Percentiles rank a stretch among this genome's conserved stretches.
Conservation (phyloP, 768 basidiomycete genomes). For the Mycena venus region DNA sequence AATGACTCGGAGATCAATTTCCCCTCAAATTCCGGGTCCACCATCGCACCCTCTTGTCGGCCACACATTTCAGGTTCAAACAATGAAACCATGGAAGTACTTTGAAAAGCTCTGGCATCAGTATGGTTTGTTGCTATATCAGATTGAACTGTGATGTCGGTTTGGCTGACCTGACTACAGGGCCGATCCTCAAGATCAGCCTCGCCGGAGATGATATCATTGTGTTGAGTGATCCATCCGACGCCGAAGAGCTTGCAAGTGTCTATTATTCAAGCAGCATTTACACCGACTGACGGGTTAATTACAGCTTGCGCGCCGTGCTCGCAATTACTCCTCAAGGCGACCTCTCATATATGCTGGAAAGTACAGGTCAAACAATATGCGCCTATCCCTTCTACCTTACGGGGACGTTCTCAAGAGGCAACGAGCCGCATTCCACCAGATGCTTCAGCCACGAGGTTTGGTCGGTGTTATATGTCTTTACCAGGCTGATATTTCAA, state of each 20-base stretch:
- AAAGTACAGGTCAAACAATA: not conserved
- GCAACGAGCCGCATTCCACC: not conserved
- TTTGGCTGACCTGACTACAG: not conserved
- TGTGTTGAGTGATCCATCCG: not conserved
- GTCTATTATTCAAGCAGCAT: not conserved
- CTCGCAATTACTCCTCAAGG: conserved; percentile 3
- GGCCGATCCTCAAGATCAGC: not conserved
- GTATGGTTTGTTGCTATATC: not conserved
- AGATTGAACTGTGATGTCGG: not conserved
- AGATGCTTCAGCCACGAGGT: conserved; percentile 13
- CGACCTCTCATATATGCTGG: no score
- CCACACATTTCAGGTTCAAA: conserved; percentile 1
- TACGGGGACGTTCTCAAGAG: not conserved
- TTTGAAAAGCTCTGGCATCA: not conserved
- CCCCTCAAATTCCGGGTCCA: not conserved
- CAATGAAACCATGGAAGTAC: conserved; percentile 1
- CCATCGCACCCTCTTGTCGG: not conserved
- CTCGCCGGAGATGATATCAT: conserved; percentile 5
- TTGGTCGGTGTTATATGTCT: not conserved
- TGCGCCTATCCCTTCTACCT: not conserved
- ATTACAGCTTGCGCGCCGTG: not conserved
- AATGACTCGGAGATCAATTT: not conserved
- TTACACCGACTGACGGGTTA: not conserved
- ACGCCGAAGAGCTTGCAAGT: conserved; percentile 12
- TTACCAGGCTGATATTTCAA: no score